Evolutionary conservation across 192 early-diverging fungal genomes (phyloP).

Genomic region (Coemansia sp.): DNA sequence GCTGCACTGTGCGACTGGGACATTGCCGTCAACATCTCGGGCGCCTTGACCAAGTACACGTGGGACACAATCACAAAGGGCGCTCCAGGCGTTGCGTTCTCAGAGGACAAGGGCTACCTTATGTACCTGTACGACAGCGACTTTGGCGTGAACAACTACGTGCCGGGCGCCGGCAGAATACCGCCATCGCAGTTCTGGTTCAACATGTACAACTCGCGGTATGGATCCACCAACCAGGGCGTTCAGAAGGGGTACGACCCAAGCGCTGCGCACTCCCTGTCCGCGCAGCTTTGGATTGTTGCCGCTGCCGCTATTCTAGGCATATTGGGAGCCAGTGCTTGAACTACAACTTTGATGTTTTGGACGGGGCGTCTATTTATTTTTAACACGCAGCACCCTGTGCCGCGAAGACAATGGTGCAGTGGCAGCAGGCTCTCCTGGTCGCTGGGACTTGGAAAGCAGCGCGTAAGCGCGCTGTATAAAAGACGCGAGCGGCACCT

Average conservation of each 20-base stretch:
- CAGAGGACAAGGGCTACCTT: constrained; percentile 29
- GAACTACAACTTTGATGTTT: neutral
- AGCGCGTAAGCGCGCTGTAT: neutral
- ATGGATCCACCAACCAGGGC: constrained; percentile 39
- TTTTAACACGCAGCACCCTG: neutral
- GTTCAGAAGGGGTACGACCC: constrained; percentile 44
- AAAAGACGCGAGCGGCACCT: neutral
- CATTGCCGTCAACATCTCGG: constrained; percentile 45
- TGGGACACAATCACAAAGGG: constrained; percentile 43
- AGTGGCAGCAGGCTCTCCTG: neutral
- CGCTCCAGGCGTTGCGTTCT: constrained; percentile 29
- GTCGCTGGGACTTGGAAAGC: too few species aligned
- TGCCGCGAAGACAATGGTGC: neutral
- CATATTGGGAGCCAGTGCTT: neutral
- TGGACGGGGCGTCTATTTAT: neutral
- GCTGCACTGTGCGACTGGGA: constrained; percentile 35
- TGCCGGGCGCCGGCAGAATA: constrained; percentile 32
- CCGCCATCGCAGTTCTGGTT: constrained; percentile 32
- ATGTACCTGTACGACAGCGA: constrained; percentile 47
- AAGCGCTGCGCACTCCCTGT: constrained; percentile 12
- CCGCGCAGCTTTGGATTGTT: constrained; percentile 15
- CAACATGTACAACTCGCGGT: constrained; percentile 49
- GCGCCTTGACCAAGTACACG: constrained; percentile 23
- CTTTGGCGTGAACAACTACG: constrained; percentile 23
- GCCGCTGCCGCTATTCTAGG: constrained; percentile 10